phyloP scores from a whole-genome alignment of 2,329 filamentous ascomycete species.

The Sphaerulina vaccinii region DNA sequence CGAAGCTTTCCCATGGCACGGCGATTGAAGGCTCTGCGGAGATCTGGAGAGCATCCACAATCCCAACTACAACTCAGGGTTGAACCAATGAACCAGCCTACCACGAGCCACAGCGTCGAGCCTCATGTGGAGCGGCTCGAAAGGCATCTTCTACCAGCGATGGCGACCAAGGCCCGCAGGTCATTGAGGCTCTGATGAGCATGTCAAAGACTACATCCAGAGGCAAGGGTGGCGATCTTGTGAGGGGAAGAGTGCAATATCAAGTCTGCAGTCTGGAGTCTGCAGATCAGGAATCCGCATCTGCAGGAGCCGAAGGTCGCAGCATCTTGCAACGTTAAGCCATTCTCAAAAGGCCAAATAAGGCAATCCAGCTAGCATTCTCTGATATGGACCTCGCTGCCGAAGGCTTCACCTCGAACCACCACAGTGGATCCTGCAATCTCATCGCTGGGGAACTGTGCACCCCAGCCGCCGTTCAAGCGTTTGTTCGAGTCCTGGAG shows the following conservation, averaged over 20 bases:
- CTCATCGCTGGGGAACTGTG: background rate
- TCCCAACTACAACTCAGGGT: background rate
- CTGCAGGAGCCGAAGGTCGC: no score
- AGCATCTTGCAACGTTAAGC: no score
- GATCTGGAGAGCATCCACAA: conserved; percentile 2
- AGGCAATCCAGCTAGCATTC: no score
- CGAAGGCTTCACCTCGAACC: background rate
- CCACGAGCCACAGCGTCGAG: background rate
- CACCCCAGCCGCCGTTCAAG: background rate
- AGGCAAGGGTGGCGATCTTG: background rate
- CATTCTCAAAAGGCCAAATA: no score
- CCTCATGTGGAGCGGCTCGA: background rate
- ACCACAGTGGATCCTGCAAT: background rate
- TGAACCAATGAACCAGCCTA: background rate
- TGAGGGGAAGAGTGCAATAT: background rate
- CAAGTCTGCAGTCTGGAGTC: no score
- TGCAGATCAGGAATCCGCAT: no score
- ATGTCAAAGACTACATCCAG: no score
- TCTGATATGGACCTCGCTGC: no score
- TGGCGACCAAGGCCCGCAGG: background rate
- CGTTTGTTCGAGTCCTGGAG: conserved; percentile 5
- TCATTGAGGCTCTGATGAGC: no score
- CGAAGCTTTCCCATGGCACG: background rate
- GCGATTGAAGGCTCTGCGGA: conserved; percentile 8
- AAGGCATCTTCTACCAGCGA: background rate